These are phyloP conservation scores for Serendipita indica DNA, from an alignment of 768 basidiomycete genomes.

Conservation along the genomic window DNA sequence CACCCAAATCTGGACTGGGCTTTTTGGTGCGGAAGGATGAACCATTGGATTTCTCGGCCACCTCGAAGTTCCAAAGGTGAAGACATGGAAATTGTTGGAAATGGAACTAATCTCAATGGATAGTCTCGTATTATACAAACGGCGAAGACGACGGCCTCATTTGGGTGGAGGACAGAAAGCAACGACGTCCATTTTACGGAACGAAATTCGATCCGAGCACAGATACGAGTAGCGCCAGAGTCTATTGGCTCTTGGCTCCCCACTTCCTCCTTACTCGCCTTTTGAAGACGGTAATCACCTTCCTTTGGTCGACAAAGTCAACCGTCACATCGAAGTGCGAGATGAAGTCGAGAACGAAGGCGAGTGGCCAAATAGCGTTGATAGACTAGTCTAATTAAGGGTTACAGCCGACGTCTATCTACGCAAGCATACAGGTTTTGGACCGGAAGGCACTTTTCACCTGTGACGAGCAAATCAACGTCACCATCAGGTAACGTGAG, in stretches of 20 bases:
- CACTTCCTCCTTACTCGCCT: too few relatives aligned
- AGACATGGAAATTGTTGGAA: constrained; percentile 5
- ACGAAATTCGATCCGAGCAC: constrained; percentile 56
- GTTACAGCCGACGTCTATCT: not conserved
- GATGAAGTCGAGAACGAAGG: not conserved
- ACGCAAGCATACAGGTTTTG: not conserved
- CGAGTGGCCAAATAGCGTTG: not conserved
- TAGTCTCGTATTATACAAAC: too few relatives aligned
- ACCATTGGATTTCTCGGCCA: constrained; percentile 56
- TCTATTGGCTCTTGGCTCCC: too few relatives aligned
- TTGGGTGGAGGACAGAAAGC: constrained; percentile 55
- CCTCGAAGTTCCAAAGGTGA: constrained; percentile 53
- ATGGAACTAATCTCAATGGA: constrained; percentile 1
- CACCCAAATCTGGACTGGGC: constrained; percentile 26
- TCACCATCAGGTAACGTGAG: constrained; percentile 14
- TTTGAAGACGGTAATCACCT: too few relatives aligned
- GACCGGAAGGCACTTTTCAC: not conserved
- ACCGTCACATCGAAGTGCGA: not conserved
- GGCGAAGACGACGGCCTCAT: constrained; percentile 44
- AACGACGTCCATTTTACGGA: constrained; percentile 59
- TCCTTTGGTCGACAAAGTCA: not conserved
- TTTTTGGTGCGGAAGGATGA: constrained; percentile 44
- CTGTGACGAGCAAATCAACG: constrained; percentile 12
- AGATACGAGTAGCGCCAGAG: constrained; percentile 18
- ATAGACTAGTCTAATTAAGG: too few relatives aligned